Evolutionary conservation across 2,329 filamentous ascomycete genomes (phyloP), one percentile per base, ranked within the genome.

Genomic region (Colletotrichum theobromicola): DNA sequence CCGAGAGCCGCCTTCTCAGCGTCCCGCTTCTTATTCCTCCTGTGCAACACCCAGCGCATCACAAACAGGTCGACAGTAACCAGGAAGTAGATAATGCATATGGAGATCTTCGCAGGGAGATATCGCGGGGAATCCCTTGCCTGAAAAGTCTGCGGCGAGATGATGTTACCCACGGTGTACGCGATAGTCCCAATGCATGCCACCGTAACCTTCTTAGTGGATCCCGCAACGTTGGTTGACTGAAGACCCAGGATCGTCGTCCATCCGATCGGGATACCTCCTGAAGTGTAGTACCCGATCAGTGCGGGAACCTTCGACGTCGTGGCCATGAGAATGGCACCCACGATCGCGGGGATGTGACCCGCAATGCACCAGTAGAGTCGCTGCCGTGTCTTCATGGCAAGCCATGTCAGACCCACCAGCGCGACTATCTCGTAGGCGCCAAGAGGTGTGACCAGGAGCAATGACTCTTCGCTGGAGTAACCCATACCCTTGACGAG

Each of bases 361-460:
- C 79, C 72, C 5, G 75, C 75, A n/a, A 65, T 67, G 55, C 46
- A 70, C 76, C 57, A 74, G 64, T 34, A 74, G 24, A 77, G 46
- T 88, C 90, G 73, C 87, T 90, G 4, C 9, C 72, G 58, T 1
- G 72, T 74, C 32, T 67, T 74, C 62, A 63, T 74, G 21, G 67
- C 72, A 30, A 86, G 42, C 72, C 62, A 74, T 3, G 72, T 72
- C 37, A 74, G 34, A 5, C 72, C 78, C 16, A 93, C 81, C 12
- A 93, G 82, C 0, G 88, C 84, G 32, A 93, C 83, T 26, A 94
- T 85, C 82, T 94, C 91, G 37, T 94, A 87, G 0, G 89, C 92
- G 6, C 93, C 93, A 10, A 90, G 91, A 0, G 93, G 93, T 0
- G 89, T 90, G 55, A 92, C 92, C 75, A 93, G 90, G 2, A 94